These are phyloP conservation scores for Ceratorhiza oryzae-sativae DNA, from an alignment of 1,284 basidiomycete species.

Conservation along the genomic window DNA sequence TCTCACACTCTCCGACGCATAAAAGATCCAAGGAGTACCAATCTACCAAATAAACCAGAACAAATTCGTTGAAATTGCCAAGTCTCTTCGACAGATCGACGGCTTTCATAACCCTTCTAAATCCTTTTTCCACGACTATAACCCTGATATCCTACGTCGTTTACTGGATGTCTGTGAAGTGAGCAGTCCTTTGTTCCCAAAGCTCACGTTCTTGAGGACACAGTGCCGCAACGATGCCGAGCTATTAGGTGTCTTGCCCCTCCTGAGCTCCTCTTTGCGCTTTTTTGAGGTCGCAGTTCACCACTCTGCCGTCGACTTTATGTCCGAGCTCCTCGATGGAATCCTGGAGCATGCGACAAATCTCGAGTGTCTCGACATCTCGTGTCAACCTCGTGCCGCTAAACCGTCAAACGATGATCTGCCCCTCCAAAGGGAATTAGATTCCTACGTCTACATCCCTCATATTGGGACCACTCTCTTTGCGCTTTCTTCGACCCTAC, in stretches of 20 bases:
- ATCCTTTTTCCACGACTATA: slow-evolving; percentile 17
- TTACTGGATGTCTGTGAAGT: slow-evolving; percentile 16
- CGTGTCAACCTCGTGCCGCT: slow-evolving; percentile 3
- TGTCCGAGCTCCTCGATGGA: slow-evolving; percentile 12
- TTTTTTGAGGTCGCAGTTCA: slow-evolving; percentile 17
- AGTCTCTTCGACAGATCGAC: slow-evolving; percentile 7
- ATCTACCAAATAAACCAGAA: slow-evolving; percentile 16
- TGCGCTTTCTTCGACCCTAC: neutral
- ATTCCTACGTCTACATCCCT: slow-evolving; percentile 28
- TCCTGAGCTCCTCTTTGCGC: slow-evolving; percentile 13
- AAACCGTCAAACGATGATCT: neutral
- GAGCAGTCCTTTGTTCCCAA: neutral
- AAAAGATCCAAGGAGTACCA: slow-evolving; percentile 24
- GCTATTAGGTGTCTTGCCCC: slow-evolving; percentile 9
- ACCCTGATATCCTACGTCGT: slow-evolving; percentile 17
- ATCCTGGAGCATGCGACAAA: neutral
- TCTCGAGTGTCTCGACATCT: slow-evolving; percentile 11
- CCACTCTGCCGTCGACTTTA: slow-evolving; percentile 26
- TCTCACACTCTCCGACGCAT: neutral
- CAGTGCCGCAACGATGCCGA: slow-evolving; percentile 28
- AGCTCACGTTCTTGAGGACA: slow-evolving; percentile 4
- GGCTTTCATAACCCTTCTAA: neutral
- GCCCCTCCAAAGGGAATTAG: slow-evolving; percentile 1
- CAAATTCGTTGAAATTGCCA: neutral
- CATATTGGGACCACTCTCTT: neutral